Percentiles rank a stretch among this genome's conserved stretches.
Conservation (phyloP, 225 moss, liverwort and hornwort genomes). For the Asterella californica region DNA sequence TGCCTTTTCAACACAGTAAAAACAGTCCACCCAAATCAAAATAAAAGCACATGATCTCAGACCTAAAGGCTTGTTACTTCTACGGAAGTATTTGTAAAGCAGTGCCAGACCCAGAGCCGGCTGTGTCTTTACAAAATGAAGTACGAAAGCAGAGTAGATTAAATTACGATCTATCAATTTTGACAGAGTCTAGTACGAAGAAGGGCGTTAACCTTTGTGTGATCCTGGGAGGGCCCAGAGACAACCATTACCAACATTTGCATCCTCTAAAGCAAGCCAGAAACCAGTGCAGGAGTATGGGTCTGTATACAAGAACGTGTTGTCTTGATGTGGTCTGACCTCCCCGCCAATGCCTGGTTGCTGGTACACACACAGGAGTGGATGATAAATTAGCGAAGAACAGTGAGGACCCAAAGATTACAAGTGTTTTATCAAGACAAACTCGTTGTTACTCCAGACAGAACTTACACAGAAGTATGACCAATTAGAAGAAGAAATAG, state of each 20-base stretch:
- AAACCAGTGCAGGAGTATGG: constrained; percentile 73
- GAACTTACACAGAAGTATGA: background rate
- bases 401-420: background rate
- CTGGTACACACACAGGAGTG: constrained; percentile 31
- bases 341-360: constrained; percentile 99
- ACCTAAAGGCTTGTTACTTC: background rate
- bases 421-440: background rate
- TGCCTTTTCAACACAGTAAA: constrained; percentile 34
- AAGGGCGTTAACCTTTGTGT: constrained; percentile 53
- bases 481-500: background rate
- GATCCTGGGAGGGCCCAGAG: constrained; percentile 90
- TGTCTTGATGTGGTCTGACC: constrained; percentile 95
- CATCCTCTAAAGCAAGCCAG: constrained; percentile 90
- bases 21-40: background rate
- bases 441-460: background rate
- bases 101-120: background rate
- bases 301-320: constrained; percentile 76
- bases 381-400: background rate
- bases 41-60: background rate
- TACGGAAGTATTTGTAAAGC: background rate
- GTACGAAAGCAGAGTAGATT: background rate
- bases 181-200: background rate
- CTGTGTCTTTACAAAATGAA: background rate
- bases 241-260: constrained; percentile 77
- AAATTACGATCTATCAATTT: background rate